Base-by-base conservation (phyloP, 768 basidiomycete species). In the Hericium coralloides region DNA sequence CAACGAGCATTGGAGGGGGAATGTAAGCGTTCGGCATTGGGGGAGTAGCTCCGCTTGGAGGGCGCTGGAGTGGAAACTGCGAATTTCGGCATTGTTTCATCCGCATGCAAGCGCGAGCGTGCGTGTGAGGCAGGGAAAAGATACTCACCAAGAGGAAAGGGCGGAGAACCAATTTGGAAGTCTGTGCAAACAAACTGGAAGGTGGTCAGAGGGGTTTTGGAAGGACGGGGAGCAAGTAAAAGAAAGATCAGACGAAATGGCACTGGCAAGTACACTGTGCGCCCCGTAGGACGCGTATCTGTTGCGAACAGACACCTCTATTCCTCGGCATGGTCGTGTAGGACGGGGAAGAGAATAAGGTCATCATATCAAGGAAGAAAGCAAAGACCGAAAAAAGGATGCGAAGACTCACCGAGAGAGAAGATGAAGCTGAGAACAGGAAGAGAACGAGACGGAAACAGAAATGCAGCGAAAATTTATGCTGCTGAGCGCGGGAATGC, bases 281-380 rank as follows among this genome's bases (percentile, higher is more conserved):
- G 72, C 72, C 73, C 76, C 73, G 71, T 58, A 79, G 72, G 75
- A 72, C 77, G 79, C 81, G 70, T 73, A 79, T 83, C 75, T 76
- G 84, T 83, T 84, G 83, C 82, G 82, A 85, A 87, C 82, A 79
- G 77, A 85, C 82, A 68, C 67, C 84, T 86, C 85, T 88, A 70
- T 80, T 76, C 69, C 86, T 88, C 87, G 82, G 76, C 88, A 89
- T 84, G 80, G 88, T 89, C 87, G 87, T 85, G 67, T 89, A 89
- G 73, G 87, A 85, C 86, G 87, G 87, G 87, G 87, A 89, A 89
- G 86, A 89, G 87, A 89, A 89, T 80, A 77, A 77, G 77, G 80
- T 85, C 86, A 87, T 87, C 84, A 52, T 4, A 53, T 43, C 39
- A 49, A 25, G 50, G 52, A 17, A 37, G 25, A 37, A 38, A 41